A percentile compares a stretch with the other conserved stretches of the same genome.
Conservation (phyloP, 148 eudicot genomes). For the Selenicereus undatus region DNA sequence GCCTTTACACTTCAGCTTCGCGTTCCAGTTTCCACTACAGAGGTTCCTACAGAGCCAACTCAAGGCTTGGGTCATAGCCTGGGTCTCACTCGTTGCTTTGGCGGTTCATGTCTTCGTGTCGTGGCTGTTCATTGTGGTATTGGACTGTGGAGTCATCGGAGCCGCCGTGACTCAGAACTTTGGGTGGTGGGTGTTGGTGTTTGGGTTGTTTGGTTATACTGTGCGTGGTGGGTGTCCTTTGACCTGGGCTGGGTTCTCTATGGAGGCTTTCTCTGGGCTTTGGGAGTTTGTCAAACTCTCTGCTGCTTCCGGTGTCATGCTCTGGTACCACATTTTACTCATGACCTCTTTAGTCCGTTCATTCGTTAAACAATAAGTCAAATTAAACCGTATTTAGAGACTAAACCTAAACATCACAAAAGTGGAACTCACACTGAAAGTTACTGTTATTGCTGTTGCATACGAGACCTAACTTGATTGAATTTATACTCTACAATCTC, state of each 20-base stretch:
- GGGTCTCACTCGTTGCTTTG: slow-evolving; percentile 38
- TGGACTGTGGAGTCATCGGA: slow-evolving; percentile 39
- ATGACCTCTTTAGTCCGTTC: no score
- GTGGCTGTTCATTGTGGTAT: slow-evolving; percentile 38
- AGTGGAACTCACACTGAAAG: no score
- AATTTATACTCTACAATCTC: no score
- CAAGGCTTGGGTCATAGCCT: slow-evolving; percentile 35
- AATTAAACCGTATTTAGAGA: no score
- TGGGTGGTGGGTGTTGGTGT: slow-evolving; percentile 46
- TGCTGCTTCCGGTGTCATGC: slow-evolving; percentile 50
- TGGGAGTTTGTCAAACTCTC: slow-evolving; percentile 54
- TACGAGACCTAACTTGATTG: no score
- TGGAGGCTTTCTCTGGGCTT: slow-evolving; percentile 50
- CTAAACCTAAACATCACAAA: no score
- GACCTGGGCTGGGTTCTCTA: slow-evolving; percentile 52
- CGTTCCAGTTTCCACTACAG: slow-evolving; percentile 47
- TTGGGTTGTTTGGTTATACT: slow-evolving; percentile 37
- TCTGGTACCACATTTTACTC: slow-evolving; percentile 30
- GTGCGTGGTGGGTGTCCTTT: slow-evolving; percentile 42
- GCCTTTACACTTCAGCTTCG: slow-evolving; percentile 52
- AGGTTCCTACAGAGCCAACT: slow-evolving; percentile 56
- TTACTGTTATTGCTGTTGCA: no score
- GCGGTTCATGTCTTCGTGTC: slow-evolving; percentile 30
- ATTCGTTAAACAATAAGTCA: no score
- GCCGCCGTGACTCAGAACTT: slow-evolving; percentile 29